A percentile compares a stretch with the other conserved stretches of the same genome.
These are phyloP conservation scores for Didymella segeticola DNA, from an alignment of 2,329 filamentous ascomycete genomes.

Conservation along the genomic window DNA sequence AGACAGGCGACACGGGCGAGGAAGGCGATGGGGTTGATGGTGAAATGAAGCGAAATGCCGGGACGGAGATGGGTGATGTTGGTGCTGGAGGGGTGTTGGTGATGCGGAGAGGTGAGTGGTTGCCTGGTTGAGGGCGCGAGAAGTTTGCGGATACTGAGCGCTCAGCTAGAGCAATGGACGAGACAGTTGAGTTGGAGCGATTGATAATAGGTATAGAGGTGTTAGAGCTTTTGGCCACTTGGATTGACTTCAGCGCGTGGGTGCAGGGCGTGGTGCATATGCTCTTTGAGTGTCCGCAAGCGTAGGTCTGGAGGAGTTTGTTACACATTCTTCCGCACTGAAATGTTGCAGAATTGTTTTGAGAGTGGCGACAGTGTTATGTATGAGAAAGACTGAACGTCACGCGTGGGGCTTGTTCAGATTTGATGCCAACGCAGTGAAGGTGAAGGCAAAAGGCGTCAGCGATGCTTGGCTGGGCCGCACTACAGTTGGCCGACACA, in stretches of 20 bases:
- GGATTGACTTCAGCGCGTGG: slow-evolving; percentile 18
- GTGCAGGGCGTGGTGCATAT: slow-evolving; percentile 39
- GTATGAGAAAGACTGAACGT: not conserved
- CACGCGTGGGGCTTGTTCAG: too few relatives aligned
- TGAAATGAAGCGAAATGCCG: slow-evolving; percentile 15
- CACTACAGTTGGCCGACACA: not conserved
- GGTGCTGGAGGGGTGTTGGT: not conserved
- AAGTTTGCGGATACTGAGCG: not conserved
- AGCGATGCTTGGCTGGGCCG: not conserved
- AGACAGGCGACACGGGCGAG: slow-evolving; percentile 7
- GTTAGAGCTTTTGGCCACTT: not conserved
- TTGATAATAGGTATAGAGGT: slow-evolving; percentile 6
- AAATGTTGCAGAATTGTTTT: not conserved
- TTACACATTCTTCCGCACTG: slow-evolving; percentile 29
- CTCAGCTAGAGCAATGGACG: slow-evolving; percentile 5
- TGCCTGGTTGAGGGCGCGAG: not conserved
- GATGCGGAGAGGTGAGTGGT: not conserved
- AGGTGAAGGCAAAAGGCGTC: not conserved
- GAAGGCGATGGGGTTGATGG: slow-evolving; percentile 1
- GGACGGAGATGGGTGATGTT: not conserved
- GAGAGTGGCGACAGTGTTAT: not conserved
- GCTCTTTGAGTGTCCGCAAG: slow-evolving; percentile 33
- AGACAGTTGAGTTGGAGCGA: slow-evolving; percentile 17
- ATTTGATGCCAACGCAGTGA: not conserved
- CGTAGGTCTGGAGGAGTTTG: slow-evolving; percentile 34